A percentile compares a stretch with the other conserved stretches of the same genome.
phyloP scores from a whole-genome alignment of 257 asterid genomes.

The Avicennia marina region DNA sequence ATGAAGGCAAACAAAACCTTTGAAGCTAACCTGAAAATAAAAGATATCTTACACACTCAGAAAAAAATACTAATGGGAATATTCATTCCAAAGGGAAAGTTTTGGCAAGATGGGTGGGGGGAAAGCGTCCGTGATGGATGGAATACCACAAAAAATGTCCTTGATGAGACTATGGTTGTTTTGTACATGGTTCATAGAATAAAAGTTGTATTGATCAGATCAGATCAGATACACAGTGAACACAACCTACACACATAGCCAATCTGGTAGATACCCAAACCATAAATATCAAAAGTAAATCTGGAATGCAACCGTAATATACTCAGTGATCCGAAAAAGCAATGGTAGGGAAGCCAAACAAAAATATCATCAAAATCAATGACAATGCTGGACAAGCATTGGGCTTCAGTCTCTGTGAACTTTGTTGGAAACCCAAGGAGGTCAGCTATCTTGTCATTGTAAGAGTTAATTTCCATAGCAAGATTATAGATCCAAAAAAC shows the following conservation, averaged over 20 bases:
- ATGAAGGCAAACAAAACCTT: too few species aligned
- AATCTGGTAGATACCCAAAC: conserved; percentile 7
- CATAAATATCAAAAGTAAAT: too few species aligned
- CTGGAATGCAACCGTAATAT: too few species aligned
- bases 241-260: conserved; percentile 1
- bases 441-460: conserved; percentile 12
- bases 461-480: conserved; percentile 1
- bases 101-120: too few species aligned
- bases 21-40: too few species aligned
- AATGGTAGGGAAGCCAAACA: not conserved
- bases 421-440: not conserved
- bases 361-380: not conserved
- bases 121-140: conserved; percentile 15
- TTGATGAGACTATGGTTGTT: conserved; percentile 79
- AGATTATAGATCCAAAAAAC: not conserved
- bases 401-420: too few species aligned
- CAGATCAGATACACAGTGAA: conserved; percentile 15
- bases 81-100: too few species aligned
- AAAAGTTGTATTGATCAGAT: conserved; percentile 11
- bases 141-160: conserved; percentile 92
- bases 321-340: not conserved
- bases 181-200: conserved; percentile 71
- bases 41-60: too few species aligned
- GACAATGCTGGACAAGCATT: too few species aligned
- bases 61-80: too few species aligned